Evolutionary conservation across 208 protist species (phyloP), one percentile per base, ranked within the genome.

Genomic region (Spongospora subterranea): DNA sequence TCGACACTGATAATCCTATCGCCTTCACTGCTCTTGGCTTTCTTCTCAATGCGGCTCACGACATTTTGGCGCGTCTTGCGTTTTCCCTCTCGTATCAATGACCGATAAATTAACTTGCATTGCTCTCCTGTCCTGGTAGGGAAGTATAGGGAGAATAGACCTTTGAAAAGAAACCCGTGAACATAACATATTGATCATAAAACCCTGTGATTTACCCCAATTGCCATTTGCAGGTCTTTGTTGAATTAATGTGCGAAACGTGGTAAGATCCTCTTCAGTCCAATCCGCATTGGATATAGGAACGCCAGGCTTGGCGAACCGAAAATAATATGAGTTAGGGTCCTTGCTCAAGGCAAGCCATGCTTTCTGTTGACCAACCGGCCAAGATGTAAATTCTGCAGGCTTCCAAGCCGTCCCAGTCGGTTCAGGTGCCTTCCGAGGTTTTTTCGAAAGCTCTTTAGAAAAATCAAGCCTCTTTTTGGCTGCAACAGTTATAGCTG

Each of bases 121-220:
- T 82, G 71, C 13, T 35, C n/a, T 45, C 71, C 71, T 6, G 71
- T 82, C 6, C 71, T 6, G 13, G 6, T 82, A 39, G 71, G 71
- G n/a, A 82, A 82, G 11, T 35, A 82, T n/a, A 82, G 6, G 13
- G 71, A 82, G 71, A 82, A 82, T n/a, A 82, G n/a, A 20, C 71
- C 71, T 82, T 6, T n/a, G 35, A 43, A 39, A 82, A 40, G 17
- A 35, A 82, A 43, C 35, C 35, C 6, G n/a, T 39, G 40, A 35
- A 43, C 6, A 35, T n/a, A 35, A 43, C 6, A 35, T n/a, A n/a
- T 43, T 82, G 71, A n/a, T 40, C 6, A 43, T 6, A 40, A 35
- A 35, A 82, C 13, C 6, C 6, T 6, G 6, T 35, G 71, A 6
- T 17, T 35, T 82, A 82, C 71, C 71, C 71, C 71, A 82, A 20